Evolutionary conservation across 2,329 filamentous ascomycete species (phyloP), one percentile per base, ranked within the genome.

Genomic region (Fusarium kyushuense): DNA sequence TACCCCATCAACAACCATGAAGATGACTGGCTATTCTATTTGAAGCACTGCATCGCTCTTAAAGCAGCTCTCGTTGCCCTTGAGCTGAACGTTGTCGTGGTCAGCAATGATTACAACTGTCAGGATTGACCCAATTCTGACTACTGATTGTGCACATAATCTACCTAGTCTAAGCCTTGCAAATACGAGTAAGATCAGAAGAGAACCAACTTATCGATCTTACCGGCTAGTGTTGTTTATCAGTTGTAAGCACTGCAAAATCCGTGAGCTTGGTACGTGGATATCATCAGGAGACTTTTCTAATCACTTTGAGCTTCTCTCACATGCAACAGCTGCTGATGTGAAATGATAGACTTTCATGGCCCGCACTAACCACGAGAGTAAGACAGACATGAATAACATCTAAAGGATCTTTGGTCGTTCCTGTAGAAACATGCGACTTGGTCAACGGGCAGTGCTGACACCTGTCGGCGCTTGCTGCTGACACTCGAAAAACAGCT

Each of bases 391-490:
- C 10, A 17, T 27, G 33, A 16, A 16, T 4, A 33, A 21, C 4
- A 8, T 7, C 46, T 27, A 25, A 36, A 19, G 17, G 8, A 10
- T 17, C 10, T 51, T 51, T 40, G 7, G 32, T 38, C 17, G n/a
- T 19, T 27, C 23, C 35, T 48, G 6, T n/a, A 10, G 14, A 14
- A 23, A 21, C 5, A n/a, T 47, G n/a, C n/a, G 30, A 25, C 13
- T 40, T 48, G 17, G 43, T 41, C 13, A 10, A 45, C 19, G 19
- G 17, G 32, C 47, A 54, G 42, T 54, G 56, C 43, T 67, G 54
- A 45, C 49, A 69, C 19, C 65, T 52, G 53, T 19, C 41, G 23
- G 33, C 19, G 46, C 41, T 48, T 49, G 30, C 41, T 36, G 45
- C 61, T 64, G 53, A 45, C 41, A 38, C 30, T n/a, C 29, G n/a